Percentiles rank a stretch among this genome's conserved stretches.
Conservation (phyloP, 495 filamentous ascomycete genomes). For the Penicillium simplicissimum region DNA sequence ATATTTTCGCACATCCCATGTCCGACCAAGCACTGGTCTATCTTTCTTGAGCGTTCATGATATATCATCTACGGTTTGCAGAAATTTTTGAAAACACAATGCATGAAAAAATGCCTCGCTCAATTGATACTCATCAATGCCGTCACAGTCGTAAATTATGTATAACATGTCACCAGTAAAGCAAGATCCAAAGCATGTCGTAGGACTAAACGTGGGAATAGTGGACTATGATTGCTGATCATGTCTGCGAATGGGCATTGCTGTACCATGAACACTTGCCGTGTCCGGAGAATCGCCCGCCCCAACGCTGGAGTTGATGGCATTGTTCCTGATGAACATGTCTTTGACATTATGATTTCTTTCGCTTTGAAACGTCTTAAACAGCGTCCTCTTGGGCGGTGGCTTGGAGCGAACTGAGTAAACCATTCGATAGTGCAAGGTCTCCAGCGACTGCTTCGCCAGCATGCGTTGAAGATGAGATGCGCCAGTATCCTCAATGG, state of each 20-base stretch:
- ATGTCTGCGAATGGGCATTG: constrained; percentile 23
- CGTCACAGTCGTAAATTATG: constrained; percentile 14
- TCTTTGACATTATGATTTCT: constrained; percentile 20
- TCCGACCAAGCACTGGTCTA: constrained; percentile 23
- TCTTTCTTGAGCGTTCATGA: constrained; percentile 31
- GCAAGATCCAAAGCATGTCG: not conserved
- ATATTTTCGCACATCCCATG: constrained; percentile 20
- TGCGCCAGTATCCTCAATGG: constrained; percentile 74
- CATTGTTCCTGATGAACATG: constrained; percentile 9
- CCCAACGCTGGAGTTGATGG: not conserved
- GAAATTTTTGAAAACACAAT: constrained; percentile 33
- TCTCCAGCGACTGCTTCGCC: constrained; percentile 70
- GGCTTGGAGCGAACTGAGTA: constrained; percentile 69
- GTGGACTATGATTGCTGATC: not conserved
- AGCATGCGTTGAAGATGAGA: constrained; percentile 70
- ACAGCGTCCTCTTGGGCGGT: constrained; percentile 57
- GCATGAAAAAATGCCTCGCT: constrained; percentile 11
- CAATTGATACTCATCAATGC: constrained; percentile 12
- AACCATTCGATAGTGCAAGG: constrained; percentile 67
- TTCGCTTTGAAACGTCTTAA: constrained; percentile 39
- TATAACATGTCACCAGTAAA: not conserved
- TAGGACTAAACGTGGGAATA: not conserved
- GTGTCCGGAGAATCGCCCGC: not conserved
- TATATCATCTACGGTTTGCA: constrained; percentile 30
- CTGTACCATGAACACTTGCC: not conserved